Conservation (phyloP, 164 flowering plant species). For the Malania oleifera region DNA sequence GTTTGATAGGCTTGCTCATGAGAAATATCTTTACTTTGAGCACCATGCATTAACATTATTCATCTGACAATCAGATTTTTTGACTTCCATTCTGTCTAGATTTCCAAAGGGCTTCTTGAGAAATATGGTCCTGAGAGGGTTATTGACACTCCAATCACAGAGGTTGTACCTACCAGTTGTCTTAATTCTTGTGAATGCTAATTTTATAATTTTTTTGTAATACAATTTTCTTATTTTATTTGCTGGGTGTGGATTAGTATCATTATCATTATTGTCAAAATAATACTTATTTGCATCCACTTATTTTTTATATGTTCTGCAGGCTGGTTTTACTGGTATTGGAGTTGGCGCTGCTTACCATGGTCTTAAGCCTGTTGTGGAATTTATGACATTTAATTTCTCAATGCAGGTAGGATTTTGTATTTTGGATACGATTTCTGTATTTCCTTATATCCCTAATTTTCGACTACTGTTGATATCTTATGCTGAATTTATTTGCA, state of each 20-base stretch:
- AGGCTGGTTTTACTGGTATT: constrained; percentile 99
- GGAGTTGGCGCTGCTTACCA: constrained; percentile 96
- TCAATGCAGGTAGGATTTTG: constrained; percentile 81
- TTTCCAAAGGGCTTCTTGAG: constrained; percentile 83
- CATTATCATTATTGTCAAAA: not conserved
- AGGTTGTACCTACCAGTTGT: constrained; percentile 38
- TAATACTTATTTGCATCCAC: not conserved
- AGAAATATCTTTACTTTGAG: not conserved
- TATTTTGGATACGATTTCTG: not conserved
- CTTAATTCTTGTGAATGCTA: not conserved
- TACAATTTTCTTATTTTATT: not conserved
- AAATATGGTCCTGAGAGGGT: constrained; percentile 97
- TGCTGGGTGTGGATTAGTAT: not conserved
- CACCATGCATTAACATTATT: not conserved
- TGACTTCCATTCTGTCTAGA: constrained; percentile 30
- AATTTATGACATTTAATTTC: constrained; percentile 98
- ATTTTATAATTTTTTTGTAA: not conserved
- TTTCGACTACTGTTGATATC: not conserved
- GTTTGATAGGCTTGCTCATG: constrained; percentile 34
- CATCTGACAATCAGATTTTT: not conserved
- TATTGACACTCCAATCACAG: constrained; percentile 94
- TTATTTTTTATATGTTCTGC: constrained; percentile 10
- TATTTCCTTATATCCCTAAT: not conserved
- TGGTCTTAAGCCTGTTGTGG: constrained; percentile 81
- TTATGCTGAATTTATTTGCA: not conserved